Conservation (phyloP, 768 basidiomycete genomes). For the Pulveroboletus ravenelii region DNA sequence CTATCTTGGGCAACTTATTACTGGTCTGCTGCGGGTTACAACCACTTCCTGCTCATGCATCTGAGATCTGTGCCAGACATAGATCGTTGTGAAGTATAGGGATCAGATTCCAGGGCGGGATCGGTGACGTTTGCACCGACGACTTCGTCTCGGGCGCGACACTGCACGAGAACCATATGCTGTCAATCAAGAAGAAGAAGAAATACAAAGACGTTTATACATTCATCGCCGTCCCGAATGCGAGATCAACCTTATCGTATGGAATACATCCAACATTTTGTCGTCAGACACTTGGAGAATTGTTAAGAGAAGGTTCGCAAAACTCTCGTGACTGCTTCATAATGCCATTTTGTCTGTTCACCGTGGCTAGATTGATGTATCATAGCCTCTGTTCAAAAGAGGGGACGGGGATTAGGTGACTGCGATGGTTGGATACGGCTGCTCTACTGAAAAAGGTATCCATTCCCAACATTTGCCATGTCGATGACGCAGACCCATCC, state of each 20-base stretch:
- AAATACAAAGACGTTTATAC: background rate
- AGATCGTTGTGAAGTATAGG: background rate
- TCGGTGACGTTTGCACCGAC: background rate
- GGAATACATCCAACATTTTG: no score
- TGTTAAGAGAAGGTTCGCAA: background rate
- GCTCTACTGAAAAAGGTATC: background rate
- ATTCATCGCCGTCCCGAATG: background rate
- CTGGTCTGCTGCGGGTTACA: background rate
- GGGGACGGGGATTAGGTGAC: background rate
- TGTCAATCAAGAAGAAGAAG: no score
- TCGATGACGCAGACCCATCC: background rate
- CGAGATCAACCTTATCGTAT: background rate
- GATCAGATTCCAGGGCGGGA: background rate
- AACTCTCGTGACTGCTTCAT: no score
- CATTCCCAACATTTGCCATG: background rate
- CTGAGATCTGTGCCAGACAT: background rate
- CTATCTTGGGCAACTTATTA: background rate
- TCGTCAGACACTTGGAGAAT: background rate
- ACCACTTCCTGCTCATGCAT: background rate
- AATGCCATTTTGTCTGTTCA: background rate
- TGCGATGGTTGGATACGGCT: background rate
- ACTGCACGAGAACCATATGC: background rate
- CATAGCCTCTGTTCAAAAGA: background rate
- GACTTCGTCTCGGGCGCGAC: background rate
- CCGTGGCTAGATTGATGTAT: background rate